Base-by-base conservation (phyloP, 768 basidiomycete genomes). In the Leucocoprinus birnbaumii region DNA sequence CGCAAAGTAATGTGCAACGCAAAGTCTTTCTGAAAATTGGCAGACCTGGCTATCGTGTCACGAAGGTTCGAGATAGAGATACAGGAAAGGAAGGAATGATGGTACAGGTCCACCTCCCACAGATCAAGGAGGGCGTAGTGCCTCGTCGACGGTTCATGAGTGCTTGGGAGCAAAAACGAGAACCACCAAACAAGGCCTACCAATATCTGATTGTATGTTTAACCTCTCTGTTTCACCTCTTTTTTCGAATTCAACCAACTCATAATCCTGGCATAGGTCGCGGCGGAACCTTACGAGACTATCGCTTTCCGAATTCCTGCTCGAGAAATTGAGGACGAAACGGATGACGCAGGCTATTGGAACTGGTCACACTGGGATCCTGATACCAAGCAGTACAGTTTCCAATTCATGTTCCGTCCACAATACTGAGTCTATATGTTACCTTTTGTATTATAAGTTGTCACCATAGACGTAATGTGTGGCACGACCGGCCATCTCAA, bases 291-390 rank as follows among this genome's bases (percentile, higher is more conserved):
- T 4, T 99, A 98, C 66, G 97, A 99, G 72, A 98, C 95, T 3
- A 94, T 99, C 62, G 93, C 94, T n/a, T 98, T 98, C 79, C 91
- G 95, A 16, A 94, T 99, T 65, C 97, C 96, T 44, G 91, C 97
- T 22, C 85, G 92, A 48, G 95, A 98, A 71, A 95, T 99, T 58
- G 95, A 98, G 71, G 93, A 96, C 63, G 93, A 94, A 65, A 83
- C 90, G 44, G 88, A 93, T 57, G 93, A 95, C 62, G 89, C 88
- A 25, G 87, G 87, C 14, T 91, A 87, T 61, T 94, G 90, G 89
- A 92, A 91, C 63, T 99, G 97, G 97, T 95, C 95, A 38, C 91
- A 98, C 65, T 98, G 96, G 97, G 97, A 98, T 68, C 85, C 91
- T n/a, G 96, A 99, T 68, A 96, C 94, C 49, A 98, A 98, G 72